Percentiles rank a stretch among this genome's conserved stretches.
Evolutionary conservation across 805 yeast species (phyloP).

Genomic region (Yarrowia sp.): DNA sequence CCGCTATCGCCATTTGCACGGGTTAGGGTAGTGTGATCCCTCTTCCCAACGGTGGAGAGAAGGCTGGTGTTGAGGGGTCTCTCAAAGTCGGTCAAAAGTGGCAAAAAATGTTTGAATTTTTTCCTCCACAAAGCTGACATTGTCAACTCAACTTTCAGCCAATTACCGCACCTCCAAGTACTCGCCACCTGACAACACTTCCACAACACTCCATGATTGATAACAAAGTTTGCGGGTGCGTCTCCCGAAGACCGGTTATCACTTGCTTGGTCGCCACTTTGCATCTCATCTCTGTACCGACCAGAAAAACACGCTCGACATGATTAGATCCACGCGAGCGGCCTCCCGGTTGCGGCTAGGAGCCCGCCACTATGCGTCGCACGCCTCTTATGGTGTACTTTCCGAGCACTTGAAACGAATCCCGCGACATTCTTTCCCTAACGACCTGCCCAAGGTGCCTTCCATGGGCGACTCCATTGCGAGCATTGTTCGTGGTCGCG

Average conservation of each 20-base stretch:
- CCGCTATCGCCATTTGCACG: not conserved
- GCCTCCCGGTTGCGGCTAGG: constrained; percentile 26
- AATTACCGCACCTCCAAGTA: not conserved
- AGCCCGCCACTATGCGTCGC: constrained; percentile 20
- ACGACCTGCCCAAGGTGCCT: not conserved
- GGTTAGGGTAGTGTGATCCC: constrained; percentile 2
- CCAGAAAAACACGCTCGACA: not conserved
- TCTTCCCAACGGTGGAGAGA: not conserved
- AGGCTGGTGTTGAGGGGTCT: too few species aligned
- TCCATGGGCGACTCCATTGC: constrained; percentile 7
- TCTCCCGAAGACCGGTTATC: too few species aligned
- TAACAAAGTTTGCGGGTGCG: constrained; percentile 20
- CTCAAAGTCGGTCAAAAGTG: not conserved
- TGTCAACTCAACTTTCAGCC: too few species aligned
- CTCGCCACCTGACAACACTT: not conserved
- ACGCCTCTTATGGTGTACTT: constrained; percentile 10
- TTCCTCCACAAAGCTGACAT: not conserved
- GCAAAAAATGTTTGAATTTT: not conserved
- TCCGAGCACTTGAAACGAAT: not conserved
- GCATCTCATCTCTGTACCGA: constrained; percentile 17
- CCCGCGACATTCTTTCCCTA: too few species aligned
- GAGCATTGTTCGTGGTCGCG: not conserved
- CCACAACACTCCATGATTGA: not conserved
- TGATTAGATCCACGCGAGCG: constrained; percentile 25
- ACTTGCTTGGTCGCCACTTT: constrained; percentile 18